Conservation (phyloP, 1,284 basidiomycete species). For the Chalciporus sp. region DNA sequence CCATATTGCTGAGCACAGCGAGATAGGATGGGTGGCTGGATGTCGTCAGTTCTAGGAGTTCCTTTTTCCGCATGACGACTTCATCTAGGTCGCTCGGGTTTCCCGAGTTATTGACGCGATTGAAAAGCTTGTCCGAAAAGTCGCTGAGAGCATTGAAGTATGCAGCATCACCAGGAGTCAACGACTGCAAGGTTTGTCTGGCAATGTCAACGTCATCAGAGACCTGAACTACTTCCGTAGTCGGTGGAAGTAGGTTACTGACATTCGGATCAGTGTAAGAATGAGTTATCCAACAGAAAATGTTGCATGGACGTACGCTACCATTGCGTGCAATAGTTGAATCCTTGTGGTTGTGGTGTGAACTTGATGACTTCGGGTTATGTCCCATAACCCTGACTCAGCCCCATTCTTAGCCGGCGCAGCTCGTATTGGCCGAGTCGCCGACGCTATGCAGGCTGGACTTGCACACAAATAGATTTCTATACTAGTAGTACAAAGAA, state of each 20-base stretch:
- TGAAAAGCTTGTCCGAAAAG: conserved; percentile 15
- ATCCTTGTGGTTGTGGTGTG: no score
- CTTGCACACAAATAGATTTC: no score
- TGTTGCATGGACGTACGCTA: no score
- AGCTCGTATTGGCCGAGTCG: no score
- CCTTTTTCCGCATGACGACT: conserved; percentile 10
- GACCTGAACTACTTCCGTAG: background rate
- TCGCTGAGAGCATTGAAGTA: conserved; percentile 19
- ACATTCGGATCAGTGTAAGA: no score
- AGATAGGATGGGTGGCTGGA: conserved; percentile 11
- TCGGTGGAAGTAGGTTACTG: background rate
- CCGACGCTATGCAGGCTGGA: no score
- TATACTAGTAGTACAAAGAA: no score
- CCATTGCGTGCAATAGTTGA: no score
- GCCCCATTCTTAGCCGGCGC: no score
- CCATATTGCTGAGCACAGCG: conserved; percentile 12
- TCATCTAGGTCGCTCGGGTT: conserved; percentile 26
- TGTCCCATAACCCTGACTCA: no score
- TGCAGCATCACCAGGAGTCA: conserved; percentile 7
- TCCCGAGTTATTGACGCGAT: conserved; percentile 14
- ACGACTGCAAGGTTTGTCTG: conserved; percentile 15
- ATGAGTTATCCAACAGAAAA: no score
- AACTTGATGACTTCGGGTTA: no score
- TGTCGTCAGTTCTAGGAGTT: conserved; percentile 10
- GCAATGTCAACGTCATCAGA: conserved; percentile 19